Evolutionary conservation across 1,284 basidiomycete genomes (phyloP).

Genomic region (Ustilago sp.): DNA sequence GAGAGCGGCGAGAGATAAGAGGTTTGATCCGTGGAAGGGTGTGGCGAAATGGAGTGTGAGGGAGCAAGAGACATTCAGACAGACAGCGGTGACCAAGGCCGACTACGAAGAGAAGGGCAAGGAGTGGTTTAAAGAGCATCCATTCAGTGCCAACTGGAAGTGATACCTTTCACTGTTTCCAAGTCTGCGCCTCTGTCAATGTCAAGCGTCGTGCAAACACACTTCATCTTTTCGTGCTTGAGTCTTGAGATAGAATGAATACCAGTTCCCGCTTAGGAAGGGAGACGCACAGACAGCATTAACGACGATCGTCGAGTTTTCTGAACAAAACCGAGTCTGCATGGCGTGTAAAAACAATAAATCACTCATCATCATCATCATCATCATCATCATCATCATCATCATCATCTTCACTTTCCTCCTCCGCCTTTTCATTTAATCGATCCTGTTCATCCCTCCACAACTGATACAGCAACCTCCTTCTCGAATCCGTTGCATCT

Average conservation of each 20-base stretch:
- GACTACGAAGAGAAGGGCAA: constrained; percentile 93
- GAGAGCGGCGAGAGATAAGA: constrained; percentile 75
- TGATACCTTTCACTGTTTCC: background rate
- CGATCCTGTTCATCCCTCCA: constrained; percentile 75
- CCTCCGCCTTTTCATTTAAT: constrained; percentile 20
- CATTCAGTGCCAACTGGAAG: constrained; percentile 44
- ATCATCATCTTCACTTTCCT: constrained; percentile 9
- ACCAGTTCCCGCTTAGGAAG: background rate
- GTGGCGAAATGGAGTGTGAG: constrained; percentile 84
- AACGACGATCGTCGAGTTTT: background rate
- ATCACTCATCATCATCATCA: constrained; percentile 3
- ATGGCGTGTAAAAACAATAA: background rate
- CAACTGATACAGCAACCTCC: constrained; percentile 83
- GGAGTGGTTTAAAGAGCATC: constrained; percentile 76
- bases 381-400: no score
- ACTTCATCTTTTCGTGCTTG: no score
- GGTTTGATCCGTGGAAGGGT: constrained; percentile 88
- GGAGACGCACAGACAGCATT: background rate
- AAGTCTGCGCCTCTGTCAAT: background rate
- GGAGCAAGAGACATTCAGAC: constrained; percentile 53
- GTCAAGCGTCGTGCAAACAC: background rate
- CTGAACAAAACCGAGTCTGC: background rate
- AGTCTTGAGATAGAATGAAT: no score
- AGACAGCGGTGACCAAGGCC: constrained; percentile 76
- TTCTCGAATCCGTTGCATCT: constrained; percentile 80